Evolutionary conservation across 768 basidiomycete genomes (phyloP).

Genomic region (Tricholoma sp.): DNA sequence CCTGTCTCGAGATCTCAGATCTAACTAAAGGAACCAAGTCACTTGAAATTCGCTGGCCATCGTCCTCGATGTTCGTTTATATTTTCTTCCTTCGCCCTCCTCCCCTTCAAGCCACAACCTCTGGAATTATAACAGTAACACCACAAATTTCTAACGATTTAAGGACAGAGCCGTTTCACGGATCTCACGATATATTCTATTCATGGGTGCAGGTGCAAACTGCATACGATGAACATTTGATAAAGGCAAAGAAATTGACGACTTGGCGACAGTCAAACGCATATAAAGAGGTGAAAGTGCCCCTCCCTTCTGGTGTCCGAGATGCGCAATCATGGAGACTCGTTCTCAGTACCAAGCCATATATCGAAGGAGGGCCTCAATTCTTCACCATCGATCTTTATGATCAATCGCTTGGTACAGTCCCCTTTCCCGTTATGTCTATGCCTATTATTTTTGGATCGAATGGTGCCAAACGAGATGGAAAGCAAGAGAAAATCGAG

Average conservation of each 20-base stretch:
- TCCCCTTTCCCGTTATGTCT: constrained; percentile 60
- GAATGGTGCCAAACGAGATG: constrained; percentile 20
- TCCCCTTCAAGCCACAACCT: constrained; percentile 44
- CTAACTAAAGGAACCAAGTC: too few species aligned
- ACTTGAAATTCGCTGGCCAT: too few species aligned
- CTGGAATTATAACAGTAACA: constrained; percentile 52
- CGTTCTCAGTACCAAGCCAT: constrained; percentile 40
- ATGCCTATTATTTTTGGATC: constrained; percentile 53
- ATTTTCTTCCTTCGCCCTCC: constrained; percentile 88
- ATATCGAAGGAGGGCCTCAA: constrained; percentile 9
- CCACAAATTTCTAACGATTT: constrained; percentile 90
- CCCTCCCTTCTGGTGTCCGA: constrained; percentile 48
- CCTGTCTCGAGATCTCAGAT: too few species aligned
- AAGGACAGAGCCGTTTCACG: constrained; percentile 66
- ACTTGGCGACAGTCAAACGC: constrained; percentile 63
- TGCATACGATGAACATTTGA: constrained; percentile 21
- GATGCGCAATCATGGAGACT: constrained; percentile 65
- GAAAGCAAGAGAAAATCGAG: constrained; percentile 68
- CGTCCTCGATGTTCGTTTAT: constrained; percentile 39
- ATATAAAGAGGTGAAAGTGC: constrained; percentile 72
- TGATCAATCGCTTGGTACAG: constrained; percentile 33
- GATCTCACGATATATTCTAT: constrained; percentile 62
- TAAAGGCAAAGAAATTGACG: constrained; percentile 59
- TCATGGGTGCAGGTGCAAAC: constrained; percentile 43
- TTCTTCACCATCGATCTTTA: constrained; percentile 37